Evolutionary conservation across 2,329 filamentous ascomycete species (phyloP).

Genomic region (Chrysoporthe deuterocubensis): DNA sequence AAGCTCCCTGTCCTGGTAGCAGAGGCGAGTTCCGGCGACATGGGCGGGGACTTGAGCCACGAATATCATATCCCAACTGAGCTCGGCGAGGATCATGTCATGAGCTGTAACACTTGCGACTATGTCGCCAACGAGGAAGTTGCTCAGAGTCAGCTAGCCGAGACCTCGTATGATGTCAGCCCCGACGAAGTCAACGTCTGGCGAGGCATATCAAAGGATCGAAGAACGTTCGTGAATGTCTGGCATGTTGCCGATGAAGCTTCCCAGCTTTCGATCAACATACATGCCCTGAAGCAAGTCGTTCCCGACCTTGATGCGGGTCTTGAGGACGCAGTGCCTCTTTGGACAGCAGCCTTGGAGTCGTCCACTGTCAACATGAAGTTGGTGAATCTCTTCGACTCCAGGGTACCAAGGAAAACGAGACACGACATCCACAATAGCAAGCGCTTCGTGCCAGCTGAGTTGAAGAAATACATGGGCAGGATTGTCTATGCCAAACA

Average conservation of each 20-base stretch:
- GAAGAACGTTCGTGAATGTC: constrained; percentile 69
- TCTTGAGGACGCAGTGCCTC: constrained; percentile 60
- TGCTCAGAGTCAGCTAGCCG: constrained; percentile 47
- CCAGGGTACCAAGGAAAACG: constrained; percentile 34
- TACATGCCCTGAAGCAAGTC: constrained; percentile 66
- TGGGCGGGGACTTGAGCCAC: constrained; percentile 91
- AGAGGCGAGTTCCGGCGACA: constrained; percentile 91
- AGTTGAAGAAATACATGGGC: constrained; percentile 1
- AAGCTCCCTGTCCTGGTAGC: constrained; percentile 84
- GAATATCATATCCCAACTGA: constrained; percentile 86
- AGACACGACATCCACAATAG: constrained; percentile 7
- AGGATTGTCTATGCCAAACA: constrained; percentile 32
- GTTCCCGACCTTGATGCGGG: constrained; percentile 72
- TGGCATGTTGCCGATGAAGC: constrained; percentile 54
- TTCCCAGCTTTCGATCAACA: constrained; percentile 46
- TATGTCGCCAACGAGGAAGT: constrained; percentile 89
- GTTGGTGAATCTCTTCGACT: constrained; percentile 45
- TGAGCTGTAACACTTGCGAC: constrained; percentile 73
- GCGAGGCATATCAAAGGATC: constrained; percentile 70
- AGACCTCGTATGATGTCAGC: not conserved
- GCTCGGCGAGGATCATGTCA: constrained; percentile 84
- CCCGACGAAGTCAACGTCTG: constrained; percentile 42
- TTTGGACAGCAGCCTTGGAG: constrained; percentile 54
- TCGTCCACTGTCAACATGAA: not conserved
- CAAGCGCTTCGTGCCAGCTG: not conserved